Conservation (phyloP, 441 rosid species). For the Gossypium gossypioides region DNA sequence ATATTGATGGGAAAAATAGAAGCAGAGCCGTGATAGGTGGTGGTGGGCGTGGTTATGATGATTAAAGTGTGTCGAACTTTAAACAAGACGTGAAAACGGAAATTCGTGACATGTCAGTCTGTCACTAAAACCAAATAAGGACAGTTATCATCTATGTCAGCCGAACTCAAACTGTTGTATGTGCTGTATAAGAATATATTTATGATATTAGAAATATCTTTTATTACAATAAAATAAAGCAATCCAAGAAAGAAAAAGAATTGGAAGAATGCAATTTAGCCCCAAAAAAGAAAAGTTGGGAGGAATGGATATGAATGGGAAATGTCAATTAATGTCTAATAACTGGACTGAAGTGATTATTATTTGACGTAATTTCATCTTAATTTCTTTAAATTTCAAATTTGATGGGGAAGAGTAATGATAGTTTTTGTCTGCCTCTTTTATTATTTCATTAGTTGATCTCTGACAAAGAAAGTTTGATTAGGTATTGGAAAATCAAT, state of each 20-base stretch:
- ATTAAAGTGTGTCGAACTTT: slow-evolving; percentile 30
- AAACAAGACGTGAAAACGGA: slow-evolving; percentile 19
- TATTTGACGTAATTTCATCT: neutral
- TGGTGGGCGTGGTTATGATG: slow-evolving; percentile 28
- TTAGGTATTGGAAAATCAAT: neutral
- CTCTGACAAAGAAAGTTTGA: neutral
- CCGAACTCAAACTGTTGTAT: too few species aligned
- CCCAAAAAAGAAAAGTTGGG: neutral
- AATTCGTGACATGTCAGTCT: slow-evolving; percentile 13
- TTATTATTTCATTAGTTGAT: neutral
- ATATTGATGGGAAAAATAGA: neutral
- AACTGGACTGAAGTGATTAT: too few species aligned
- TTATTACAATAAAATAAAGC: neutral
- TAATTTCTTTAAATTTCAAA: neutral
- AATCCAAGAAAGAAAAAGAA: too few species aligned
- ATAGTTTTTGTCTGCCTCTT: too few species aligned
- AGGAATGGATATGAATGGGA: neutral
- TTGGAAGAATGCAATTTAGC: neutral
- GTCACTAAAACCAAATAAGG: slow-evolving; percentile 9
- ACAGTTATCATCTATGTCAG: neutral
- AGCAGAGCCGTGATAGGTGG: slow-evolving; percentile 19
- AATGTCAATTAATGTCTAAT: too few species aligned
- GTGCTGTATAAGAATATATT: too few species aligned
- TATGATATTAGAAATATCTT: too few species aligned
- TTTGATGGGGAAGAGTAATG: neutral